Evolutionary conservation across 495 filamentous ascomycete species (phyloP), one percentile per base, ranked within the genome.

Genomic region (Trichoderma orchidacearum): DNA sequence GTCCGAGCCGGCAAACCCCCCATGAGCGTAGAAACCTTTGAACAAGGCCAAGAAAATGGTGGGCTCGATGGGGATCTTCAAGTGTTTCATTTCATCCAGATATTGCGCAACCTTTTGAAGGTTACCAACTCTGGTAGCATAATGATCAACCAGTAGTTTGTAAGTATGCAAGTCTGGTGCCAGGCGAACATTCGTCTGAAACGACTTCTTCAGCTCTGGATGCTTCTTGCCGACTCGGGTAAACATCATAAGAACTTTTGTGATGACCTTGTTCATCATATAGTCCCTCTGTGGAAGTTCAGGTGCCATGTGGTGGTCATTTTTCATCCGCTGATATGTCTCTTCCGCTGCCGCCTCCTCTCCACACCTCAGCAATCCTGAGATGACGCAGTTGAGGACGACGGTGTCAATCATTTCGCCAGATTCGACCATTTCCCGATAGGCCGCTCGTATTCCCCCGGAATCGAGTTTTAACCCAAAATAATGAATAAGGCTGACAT

Each of bases 391-490:
- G 64, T 96, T 96, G 62, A 96, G 72, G 12, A 89, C 86, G 5
- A 85, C 79, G 0, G 89, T 93, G 67, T 97, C 91, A 30, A 98
- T 84, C 15, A 96, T 80, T 64, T 96, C 86, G 31, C 90, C 90
- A 0, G 80, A 80, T 41, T 85, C 71, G 29, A 96, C 85, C 64
- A 95, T 84, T 6, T 85, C 78, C 30, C 80, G 72, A 63, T 94
- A 98, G 0, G 85, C 81, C 31, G 72, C 73, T 41, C 87, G 77
- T 36, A 95, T 78, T 27, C 76, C 84, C 59, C 83, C 73, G 4
- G 81, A 77, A 65, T 96, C 84, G 30, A 74, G 70, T 58, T 77
- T 75, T 51, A 91, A 70, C 13, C 92, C 92, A 56, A 85, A 78
- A 61, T 85, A 91, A 63, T 86, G 87, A n/a, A 98, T 90, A 57